These are phyloP conservation scores for Neofusicoccum kwambonambiense DNA, from an alignment of 2,329 filamentous ascomycete species.

Conservation along the genomic window DNA sequence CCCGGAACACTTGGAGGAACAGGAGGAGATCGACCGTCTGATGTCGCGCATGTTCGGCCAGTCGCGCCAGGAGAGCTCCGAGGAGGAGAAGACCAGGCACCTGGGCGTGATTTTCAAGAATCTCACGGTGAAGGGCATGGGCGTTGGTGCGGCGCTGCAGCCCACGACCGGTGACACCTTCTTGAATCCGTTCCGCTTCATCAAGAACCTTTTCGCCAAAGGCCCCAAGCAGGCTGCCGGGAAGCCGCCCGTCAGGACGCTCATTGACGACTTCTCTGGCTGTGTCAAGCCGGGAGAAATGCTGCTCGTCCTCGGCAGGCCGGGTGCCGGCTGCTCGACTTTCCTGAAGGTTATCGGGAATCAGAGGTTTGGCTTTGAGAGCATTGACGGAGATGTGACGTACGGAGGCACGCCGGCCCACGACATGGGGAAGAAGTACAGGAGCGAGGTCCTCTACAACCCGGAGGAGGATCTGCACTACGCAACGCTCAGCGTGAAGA, in stretches of 20 bases:
- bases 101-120: conserved; percentile 66
- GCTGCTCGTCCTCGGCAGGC: conserved; percentile 67
- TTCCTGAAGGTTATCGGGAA: conserved; percentile 70
- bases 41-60: conserved; percentile 71
- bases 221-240: conserved; percentile 37
- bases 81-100: conserved; percentile 69
- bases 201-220: conserved; percentile 52
- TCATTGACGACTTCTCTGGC: conserved; percentile 64
- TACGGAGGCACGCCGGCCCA: conserved; percentile 57
- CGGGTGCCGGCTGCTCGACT: conserved; percentile 69
- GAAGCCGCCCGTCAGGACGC: conserved; percentile 61
- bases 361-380: conserved; percentile 58
- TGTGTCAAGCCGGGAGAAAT: conserved; percentile 72
- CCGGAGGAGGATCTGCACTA: conserved; percentile 78
- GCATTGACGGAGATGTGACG: conserved; percentile 54
- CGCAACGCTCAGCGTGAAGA: conserved; percentile 71
- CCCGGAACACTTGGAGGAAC: conserved; percentile 29
- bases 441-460: conserved; percentile 69
- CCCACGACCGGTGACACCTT: conserved; percentile 62
- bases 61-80: conserved; percentile 62
- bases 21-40: conserved; percentile 58
- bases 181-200: conserved; percentile 54
- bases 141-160: conserved; percentile 62
- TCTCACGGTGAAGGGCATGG: conserved; percentile 62
- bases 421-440: conserved; percentile 57